Conservation (phyloP, 352 stramenopile genomes). For the Poterioochromonas sp. region DNA sequence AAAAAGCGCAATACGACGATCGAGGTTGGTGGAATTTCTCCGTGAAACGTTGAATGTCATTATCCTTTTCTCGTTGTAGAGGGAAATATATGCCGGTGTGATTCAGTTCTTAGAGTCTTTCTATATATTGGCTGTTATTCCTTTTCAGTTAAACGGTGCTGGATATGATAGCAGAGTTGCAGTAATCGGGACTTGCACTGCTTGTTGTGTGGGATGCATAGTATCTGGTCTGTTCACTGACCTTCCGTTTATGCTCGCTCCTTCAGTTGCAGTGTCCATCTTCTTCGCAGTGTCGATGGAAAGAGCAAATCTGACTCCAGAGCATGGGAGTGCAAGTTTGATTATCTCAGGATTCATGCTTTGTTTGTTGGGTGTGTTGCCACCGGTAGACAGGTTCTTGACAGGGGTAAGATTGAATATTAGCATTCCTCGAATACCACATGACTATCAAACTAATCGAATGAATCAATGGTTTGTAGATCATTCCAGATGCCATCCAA, state of each 20-base stretch:
- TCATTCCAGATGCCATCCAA: slow-evolving; percentile 31
- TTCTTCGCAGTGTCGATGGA: neutral
- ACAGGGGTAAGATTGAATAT: neutral
- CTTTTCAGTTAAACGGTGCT: neutral
- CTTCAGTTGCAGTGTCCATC: slow-evolving; percentile 29
- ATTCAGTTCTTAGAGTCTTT: slow-evolving; percentile 29
- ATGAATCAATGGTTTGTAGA: neutral
- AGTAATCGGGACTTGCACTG: neutral
- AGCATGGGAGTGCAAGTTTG: neutral
- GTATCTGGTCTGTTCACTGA: slow-evolving; percentile 50
- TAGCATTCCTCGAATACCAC: neutral
- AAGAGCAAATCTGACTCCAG: neutral
- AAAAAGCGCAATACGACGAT: slow-evolving; percentile 17
- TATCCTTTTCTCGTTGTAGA: neutral
- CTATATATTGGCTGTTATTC: slow-evolving; percentile 20
- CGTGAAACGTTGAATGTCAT: neutral
- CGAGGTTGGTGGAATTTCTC: neutral
- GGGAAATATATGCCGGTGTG: slow-evolving; percentile 5
- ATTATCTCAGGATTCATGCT: neutral
- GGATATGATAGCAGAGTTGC: slow-evolving; percentile 16
- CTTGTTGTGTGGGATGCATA: neutral
- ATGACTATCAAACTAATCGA: neutral
- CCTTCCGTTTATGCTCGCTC: slow-evolving; percentile 52
- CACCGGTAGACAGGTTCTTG: neutral
- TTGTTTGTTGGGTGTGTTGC: neutral